Evolutionary conservation across 768 basidiomycete genomes (phyloP).

Genomic region (Termitomyces heimii): DNA sequence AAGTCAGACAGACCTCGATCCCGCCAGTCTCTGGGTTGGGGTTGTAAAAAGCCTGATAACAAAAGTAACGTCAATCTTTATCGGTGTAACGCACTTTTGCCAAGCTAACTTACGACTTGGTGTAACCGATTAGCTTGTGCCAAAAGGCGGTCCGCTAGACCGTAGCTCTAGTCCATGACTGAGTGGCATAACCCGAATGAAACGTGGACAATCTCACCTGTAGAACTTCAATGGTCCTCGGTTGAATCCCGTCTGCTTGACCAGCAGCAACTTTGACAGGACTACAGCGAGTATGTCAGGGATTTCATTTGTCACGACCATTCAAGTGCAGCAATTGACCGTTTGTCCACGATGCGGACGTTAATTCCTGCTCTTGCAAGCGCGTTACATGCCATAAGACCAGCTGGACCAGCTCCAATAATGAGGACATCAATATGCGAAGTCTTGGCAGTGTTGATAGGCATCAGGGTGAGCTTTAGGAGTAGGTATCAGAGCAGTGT

Average conservation of each 20-base stretch:
- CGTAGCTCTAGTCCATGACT: slow-evolving; percentile 54
- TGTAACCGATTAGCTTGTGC: slow-evolving; percentile 66
- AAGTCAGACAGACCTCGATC: slow-evolving; percentile 43
- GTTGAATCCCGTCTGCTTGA: slow-evolving; percentile 58
- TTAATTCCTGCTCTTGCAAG: slow-evolving; percentile 51
- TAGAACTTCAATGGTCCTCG: slow-evolving; percentile 47
- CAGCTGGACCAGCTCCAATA: slow-evolving; percentile 54
- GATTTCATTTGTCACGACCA: not conserved
- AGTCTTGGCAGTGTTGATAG: slow-evolving; percentile 21
- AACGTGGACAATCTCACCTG: slow-evolving; percentile 27
- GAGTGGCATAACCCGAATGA: not conserved
- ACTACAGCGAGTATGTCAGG: slow-evolving; percentile 20
- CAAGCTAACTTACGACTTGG: slow-evolving; percentile 48
- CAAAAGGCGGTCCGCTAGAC: slow-evolving; percentile 59
- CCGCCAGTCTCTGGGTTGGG: slow-evolving; percentile 47
- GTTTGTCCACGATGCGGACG: slow-evolving; percentile 55
- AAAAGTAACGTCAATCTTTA: not conserved
- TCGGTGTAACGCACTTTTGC: not conserved
- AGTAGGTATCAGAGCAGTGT: not conserved
- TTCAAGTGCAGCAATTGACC: slow-evolving; percentile 24
- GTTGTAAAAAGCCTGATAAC: slow-evolving; percentile 67
- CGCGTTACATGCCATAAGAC: slow-evolving; percentile 67
- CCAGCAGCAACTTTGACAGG: slow-evolving; percentile 44
- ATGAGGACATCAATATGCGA: slow-evolving; percentile 54
- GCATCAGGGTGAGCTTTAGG: slow-evolving; percentile 12